Percentiles rank a stretch among this genome's conserved stretches.
Evolutionary conservation across 306 rosid genomes (phyloP).

Genomic region (Casuarina cunninghamiana): DNA sequence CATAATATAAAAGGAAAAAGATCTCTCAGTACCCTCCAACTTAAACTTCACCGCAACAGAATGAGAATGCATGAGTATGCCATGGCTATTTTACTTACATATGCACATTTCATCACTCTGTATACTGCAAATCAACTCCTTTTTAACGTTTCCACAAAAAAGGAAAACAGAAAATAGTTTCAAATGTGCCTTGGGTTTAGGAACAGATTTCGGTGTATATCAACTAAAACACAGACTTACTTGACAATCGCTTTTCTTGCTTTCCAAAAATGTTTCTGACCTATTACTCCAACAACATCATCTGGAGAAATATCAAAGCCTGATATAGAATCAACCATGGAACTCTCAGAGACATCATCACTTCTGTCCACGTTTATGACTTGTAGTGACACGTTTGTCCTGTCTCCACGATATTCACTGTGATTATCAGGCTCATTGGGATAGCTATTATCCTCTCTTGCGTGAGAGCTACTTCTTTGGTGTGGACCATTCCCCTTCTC

Average conservation of each 20-base stretch:
- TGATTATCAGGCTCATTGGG: constrained; percentile 41
- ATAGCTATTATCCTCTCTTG: constrained; percentile 36
- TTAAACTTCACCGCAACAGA: neutral
- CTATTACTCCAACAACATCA: constrained; percentile 82
- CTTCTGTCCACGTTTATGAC: constrained; percentile 52
- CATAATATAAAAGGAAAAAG: neutral
- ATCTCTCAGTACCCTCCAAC: neutral
- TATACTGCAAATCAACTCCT: neutral
- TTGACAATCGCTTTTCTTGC: constrained; percentile 86
- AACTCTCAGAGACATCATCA: constrained; percentile 63
- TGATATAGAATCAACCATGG: constrained; percentile 61
- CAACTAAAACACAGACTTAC: constrained; percentile 53
- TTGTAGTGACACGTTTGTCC: constrained; percentile 36
- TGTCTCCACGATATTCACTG: constrained; percentile 34
- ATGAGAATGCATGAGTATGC: constrained; percentile 16
- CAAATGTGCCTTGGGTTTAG: constrained; percentile 18
- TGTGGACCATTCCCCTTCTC: constrained; percentile 37
- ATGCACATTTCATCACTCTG: neutral
- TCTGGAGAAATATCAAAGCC: constrained; percentile 67
- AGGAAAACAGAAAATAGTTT: constrained; percentile 13
- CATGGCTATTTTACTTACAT: neutral
- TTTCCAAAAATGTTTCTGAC: constrained; percentile 95
- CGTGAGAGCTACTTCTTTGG: constrained; percentile 32
- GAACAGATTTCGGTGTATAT: constrained; percentile 20
- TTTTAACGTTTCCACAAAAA: too few relatives aligned